Evolutionary conservation across 208 protist genomes (phyloP).

Genomic region (Wallacemonas rigidus): DNA sequence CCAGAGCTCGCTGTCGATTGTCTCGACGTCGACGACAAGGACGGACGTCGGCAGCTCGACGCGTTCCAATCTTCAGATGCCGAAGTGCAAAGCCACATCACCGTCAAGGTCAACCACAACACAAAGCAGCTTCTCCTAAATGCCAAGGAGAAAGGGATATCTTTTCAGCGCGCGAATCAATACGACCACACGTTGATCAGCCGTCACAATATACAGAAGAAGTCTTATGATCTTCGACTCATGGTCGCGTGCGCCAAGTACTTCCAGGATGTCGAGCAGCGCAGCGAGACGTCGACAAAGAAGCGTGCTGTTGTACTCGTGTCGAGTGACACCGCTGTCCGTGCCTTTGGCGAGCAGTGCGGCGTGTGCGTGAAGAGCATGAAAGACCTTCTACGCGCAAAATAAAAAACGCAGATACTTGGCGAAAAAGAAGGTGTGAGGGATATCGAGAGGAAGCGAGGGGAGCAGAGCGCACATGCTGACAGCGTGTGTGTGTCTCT

Average conservation of each 20-base stretch:
- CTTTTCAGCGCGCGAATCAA: conserved; percentile 32
- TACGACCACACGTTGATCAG: conserved; percentile 24
- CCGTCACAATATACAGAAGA: conserved; percentile 9
- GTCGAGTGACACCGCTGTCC: neutral
- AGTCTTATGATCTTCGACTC: conserved; percentile 26
- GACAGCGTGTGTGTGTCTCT: too few relatives aligned
- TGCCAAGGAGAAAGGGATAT: conserved; percentile 2
- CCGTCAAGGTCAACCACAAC: conserved; percentile 18
- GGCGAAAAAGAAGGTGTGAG: too few relatives aligned
- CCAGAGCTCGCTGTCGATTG: conserved; percentile 31
- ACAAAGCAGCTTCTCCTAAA: conserved; percentile 16
- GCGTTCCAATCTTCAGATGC: neutral
- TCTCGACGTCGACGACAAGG: conserved; percentile 28
- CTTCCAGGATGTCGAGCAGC: conserved; percentile 14
- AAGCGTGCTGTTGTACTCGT: neutral
- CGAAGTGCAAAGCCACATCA: neutral
- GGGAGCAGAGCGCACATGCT: too few relatives aligned
- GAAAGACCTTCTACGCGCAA: neutral
- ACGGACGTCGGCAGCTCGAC: neutral
- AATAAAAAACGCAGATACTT: neutral
- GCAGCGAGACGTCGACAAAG: neutral
- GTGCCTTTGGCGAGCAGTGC: neutral
- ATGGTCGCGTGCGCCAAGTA: conserved; percentile 29
- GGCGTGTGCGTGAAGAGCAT: conserved; percentile 3
- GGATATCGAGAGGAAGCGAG: too few relatives aligned